Conservation (phyloP, 148 eudicot species). For the Rhododendron ovatum region DNA sequence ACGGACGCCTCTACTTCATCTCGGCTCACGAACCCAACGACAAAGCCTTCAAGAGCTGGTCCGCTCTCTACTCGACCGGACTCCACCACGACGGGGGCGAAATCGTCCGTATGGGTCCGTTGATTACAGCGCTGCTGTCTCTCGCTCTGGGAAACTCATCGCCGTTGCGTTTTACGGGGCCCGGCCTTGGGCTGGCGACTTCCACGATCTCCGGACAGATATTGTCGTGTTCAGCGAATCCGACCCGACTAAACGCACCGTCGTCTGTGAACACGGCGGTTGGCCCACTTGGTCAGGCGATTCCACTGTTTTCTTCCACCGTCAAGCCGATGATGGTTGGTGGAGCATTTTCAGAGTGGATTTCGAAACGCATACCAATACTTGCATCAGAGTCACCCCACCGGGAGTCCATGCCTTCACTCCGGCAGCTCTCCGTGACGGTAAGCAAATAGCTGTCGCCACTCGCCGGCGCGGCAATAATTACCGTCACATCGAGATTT, state of each 20-base stretch:
- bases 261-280: conserved; percentile 61
- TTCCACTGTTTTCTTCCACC: conserved; percentile 57
- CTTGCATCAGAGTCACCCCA: conserved; percentile 46
- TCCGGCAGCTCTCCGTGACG: conserved; percentile 49
- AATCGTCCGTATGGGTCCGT: conserved; percentile 25
- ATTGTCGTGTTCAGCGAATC: conserved; percentile 46
- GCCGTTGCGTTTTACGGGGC: conserved; percentile 70
- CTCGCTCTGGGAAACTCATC: conserved; percentile 42
- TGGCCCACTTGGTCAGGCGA: conserved; percentile 84
- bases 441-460: conserved; percentile 43
- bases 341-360: conserved; percentile 73
- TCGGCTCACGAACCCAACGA: conserved; percentile 50
- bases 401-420: conserved; percentile 77
- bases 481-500: conserved; percentile 64
- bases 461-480: conserved; percentile 46
- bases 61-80: conserved; percentile 42
- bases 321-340: conserved; percentile 71
- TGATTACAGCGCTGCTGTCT: conserved; percentile 73
- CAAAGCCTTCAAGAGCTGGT: conserved; percentile 44
- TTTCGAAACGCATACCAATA: background rate
- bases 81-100: background rate
- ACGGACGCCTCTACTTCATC: conserved; percentile 33
- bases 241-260: conserved; percentile 36
- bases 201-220: conserved; percentile 53
- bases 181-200: conserved; percentile 59